These are phyloP conservation scores for Cladosporium austrohemisphaericum DNA, from an alignment of 2,329 filamentous ascomycete genomes.

Conservation along the genomic window DNA sequence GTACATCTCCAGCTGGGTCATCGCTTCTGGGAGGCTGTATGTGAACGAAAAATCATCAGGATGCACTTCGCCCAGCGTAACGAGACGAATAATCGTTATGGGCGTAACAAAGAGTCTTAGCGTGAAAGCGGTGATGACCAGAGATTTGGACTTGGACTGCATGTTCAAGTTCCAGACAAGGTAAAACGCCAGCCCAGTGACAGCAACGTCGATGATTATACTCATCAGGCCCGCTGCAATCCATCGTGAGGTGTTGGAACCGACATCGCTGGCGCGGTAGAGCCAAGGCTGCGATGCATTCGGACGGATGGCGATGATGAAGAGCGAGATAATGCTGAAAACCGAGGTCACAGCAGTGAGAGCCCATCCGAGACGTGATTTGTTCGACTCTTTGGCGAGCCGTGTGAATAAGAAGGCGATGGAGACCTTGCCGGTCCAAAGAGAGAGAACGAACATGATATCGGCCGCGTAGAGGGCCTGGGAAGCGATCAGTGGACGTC, in stretches of 20 bases:
- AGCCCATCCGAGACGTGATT: slow-evolving; percentile 3
- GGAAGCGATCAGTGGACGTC: not conserved
- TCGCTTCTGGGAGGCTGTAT: slow-evolving; percentile 16
- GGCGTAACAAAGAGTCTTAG: slow-evolving; percentile 17
- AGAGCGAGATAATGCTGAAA: slow-evolving; percentile 8
- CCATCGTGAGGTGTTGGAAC: slow-evolving; percentile 5
- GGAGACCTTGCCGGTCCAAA: slow-evolving; percentile 20
- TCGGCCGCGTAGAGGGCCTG: slow-evolving; percentile 20
- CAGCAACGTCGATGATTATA: slow-evolving; percentile 14
- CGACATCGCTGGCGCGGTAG: not conserved
- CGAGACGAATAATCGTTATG: slow-evolving; percentile 17
- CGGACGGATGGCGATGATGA: slow-evolving; percentile 5
- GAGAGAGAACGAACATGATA: slow-evolving; percentile 17
- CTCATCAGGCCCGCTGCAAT: slow-evolving; percentile 9
- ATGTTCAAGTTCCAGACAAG: slow-evolving; percentile 21
- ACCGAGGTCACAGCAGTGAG: not conserved
- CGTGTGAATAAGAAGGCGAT: slow-evolving; percentile 18
- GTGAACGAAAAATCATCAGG: slow-evolving; percentile 17
- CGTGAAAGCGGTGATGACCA: slow-evolving; percentile 19
- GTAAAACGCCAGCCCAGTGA: slow-evolving; percentile 11
- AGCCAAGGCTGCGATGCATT: slow-evolving; percentile 12
- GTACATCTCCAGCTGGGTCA: slow-evolving; percentile 22
- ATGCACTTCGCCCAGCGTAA: slow-evolving; percentile 9
- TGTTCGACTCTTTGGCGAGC: slow-evolving; percentile 15
- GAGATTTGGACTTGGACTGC: slow-evolving; percentile 16